A percentile compares a stretch with the other conserved stretches of the same genome.
phyloP scores from a whole-genome alignment of 2,329 filamentous ascomycete species.

The Thielaviopsis populi region DNA sequence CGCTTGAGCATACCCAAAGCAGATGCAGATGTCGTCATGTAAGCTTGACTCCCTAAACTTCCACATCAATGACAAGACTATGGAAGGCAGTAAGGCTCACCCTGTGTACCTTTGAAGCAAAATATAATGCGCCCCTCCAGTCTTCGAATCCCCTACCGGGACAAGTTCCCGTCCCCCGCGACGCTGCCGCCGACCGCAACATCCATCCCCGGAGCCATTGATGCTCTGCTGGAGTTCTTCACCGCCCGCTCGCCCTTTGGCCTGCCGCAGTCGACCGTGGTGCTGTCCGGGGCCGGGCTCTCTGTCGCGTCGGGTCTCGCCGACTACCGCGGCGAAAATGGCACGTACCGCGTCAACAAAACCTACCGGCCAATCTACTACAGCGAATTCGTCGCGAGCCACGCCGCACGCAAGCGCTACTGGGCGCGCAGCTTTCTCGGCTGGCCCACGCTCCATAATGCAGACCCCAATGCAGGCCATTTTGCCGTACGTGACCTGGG shows the following conservation, averaged over 20 bases:
- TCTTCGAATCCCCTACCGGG: conserved; percentile 83
- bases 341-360: conserved; percentile 86
- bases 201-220: conserved; percentile 56
- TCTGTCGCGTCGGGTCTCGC: conserved; percentile 85
- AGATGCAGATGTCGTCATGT: not conserved
- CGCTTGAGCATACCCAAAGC: not conserved
- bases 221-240: conserved; percentile 65
- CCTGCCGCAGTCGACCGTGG: conserved; percentile 30
- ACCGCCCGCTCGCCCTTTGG: conserved; percentile 39
- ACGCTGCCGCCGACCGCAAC: conserved; percentile 60
- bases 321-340: conserved; percentile 79
- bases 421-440: conserved; percentile 93
- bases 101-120: not conserved
- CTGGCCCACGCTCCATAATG: conserved; percentile 67
- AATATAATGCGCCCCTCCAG: conserved; percentile 49
- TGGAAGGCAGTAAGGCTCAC: not conserved
- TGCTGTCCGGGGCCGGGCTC: conserved; percentile 70
- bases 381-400: conserved; percentile 68
- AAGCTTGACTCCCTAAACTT: not conserved
- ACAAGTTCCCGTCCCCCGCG: conserved; percentile 58
- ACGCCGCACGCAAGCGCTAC: conserved; percentile 80
- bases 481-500: conserved; percentile 60
- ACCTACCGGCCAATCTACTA: conserved; percentile 85
- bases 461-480: conserved; percentile 68
- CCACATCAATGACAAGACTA: not conserved